Evolutionary conservation across 768 basidiomycete species (phyloP).

Genomic region (Suillus occidentalis): DNA sequence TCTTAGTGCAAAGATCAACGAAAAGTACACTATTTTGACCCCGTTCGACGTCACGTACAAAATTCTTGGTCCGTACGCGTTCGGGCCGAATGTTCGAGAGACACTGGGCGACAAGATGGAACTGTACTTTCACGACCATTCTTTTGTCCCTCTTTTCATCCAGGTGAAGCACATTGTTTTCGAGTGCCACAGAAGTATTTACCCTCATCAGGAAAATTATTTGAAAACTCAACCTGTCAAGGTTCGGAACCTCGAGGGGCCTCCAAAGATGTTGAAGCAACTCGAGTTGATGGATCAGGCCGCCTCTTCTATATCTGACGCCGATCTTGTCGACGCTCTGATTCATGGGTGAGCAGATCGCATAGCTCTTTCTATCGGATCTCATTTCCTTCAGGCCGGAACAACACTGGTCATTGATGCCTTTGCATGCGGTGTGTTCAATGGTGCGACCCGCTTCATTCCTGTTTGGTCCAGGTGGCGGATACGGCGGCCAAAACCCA

Average conservation of each 20-base stretch:
- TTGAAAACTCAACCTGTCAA: conserved; percentile 76
- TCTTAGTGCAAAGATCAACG: conserved; percentile 79
- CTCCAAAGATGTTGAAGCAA: conserved; percentile 65
- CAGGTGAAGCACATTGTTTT: conserved; percentile 51
- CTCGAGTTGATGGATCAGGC: conserved; percentile 84
- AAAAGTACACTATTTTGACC: conserved; percentile 87
- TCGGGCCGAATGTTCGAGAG: conserved; percentile 77
- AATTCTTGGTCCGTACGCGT: conserved; percentile 88
- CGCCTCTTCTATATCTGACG: conserved; percentile 91
- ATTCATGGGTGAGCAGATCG: conserved; percentile 77
- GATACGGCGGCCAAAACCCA: conserved; percentile 64
- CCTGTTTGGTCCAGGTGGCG: conserved; percentile 70
- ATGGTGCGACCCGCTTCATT: conserved; percentile 85
- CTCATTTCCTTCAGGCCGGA: conserved; percentile 60
- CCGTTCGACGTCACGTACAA: conserved; percentile 92
- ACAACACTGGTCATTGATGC: conserved; percentile 96
- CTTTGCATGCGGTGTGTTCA: conserved; percentile 88
- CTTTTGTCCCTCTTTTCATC: conserved; percentile 92
- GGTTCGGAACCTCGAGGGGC: conserved; percentile 56
- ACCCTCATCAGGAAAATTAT: conserved; percentile 86
- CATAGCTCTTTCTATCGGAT: neutral
- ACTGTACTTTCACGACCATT: conserved; percentile 93
- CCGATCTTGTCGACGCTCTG: conserved; percentile 88
- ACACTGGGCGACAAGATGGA: conserved; percentile 92
- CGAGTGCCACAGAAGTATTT: neutral